Conservation (phyloP, 73 alveolate genomes). For the Symbiodinium pilosum region DNA sequence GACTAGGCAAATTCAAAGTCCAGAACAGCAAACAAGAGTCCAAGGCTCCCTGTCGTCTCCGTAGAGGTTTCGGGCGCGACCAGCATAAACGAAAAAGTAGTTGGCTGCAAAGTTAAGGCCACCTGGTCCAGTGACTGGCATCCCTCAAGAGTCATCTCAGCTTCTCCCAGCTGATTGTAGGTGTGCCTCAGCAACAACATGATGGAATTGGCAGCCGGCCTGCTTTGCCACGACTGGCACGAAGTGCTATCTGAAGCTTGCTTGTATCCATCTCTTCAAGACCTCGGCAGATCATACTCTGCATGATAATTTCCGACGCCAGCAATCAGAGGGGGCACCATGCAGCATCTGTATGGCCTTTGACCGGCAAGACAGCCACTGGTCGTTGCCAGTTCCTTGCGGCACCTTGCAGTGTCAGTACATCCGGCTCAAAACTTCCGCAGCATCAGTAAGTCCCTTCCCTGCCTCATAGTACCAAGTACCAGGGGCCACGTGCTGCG, state of each 20-base stretch:
- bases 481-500: conserved; percentile 93
- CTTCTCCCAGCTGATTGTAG: too few species aligned
- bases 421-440: too few species aligned
- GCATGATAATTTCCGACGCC: not conserved
- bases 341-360: conserved; percentile 88
- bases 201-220: not conserved
- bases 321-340: not conserved
- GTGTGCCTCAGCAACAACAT: too few species aligned
- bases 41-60: conserved; percentile 41
- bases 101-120: conserved; percentile 84
- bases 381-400: conserved; percentile 82
- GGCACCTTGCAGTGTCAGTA: conserved; percentile 44
- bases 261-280: conserved; percentile 62
- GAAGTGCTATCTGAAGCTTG: conserved; percentile 78
- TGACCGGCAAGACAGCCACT: conserved; percentile 43
- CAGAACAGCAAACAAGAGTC: not conserved
- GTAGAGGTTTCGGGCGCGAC: conserved; percentile 45
- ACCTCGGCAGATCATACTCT: not conserved
- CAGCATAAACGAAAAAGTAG: conserved; percentile 50
- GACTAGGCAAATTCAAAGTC: not conserved
- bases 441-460: too few species aligned
- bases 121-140: not conserved
- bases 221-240: conserved; percentile 91
- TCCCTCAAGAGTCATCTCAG: too few species aligned
- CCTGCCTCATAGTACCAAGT: conserved; percentile 89